phyloP scores from a whole-genome alignment of 2,329 filamentous ascomycete genomes.

The Fusarium domesticum region DNA sequence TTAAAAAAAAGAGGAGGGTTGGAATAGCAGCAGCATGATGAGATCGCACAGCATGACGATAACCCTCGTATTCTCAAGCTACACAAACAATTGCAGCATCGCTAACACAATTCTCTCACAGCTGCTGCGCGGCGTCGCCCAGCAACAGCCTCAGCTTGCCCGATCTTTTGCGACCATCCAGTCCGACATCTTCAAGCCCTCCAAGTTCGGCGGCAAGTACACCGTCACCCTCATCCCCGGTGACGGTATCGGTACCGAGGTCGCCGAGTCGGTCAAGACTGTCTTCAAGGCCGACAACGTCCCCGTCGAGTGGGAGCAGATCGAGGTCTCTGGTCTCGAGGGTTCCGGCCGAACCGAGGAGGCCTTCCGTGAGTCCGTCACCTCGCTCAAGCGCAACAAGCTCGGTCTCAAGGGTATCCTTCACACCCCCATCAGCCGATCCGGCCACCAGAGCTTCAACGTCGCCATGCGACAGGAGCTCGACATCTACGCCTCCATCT shows the following conservation, averaged over 20 bases:
- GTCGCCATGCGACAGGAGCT: constrained; percentile 98
- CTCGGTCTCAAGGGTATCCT: constrained; percentile 98
- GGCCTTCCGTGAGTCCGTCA: constrained; percentile 91
- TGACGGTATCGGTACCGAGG: constrained; percentile 97
- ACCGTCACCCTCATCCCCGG: constrained; percentile 97
- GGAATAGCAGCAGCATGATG: background rate
- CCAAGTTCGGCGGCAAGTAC: constrained; percentile 99
- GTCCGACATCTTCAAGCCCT: constrained; percentile 97
- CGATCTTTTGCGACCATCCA: constrained; percentile 76
- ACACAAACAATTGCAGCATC: constrained; percentile 6
- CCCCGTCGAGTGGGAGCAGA: constrained; percentile 97
- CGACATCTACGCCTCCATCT: constrained; percentile 98
- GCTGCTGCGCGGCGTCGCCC: constrained; percentile 53
- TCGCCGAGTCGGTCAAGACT: constrained; percentile 96
- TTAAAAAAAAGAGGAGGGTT: background rate
- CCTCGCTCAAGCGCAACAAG: constrained; percentile 97
- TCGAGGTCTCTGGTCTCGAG: constrained; percentile 89
- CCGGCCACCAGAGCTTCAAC: constrained; percentile 99
- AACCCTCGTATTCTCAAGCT: constrained; percentile 1
- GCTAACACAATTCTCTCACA: constrained; percentile 34
- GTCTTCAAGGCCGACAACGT: constrained; percentile 99
- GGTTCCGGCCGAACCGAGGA: constrained; percentile 82
- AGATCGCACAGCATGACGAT: constrained; percentile 4
- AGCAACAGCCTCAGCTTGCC: constrained; percentile 44
- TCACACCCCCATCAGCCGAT: constrained; percentile 94